These are phyloP conservation scores for Sporothrix curviconia DNA, from an alignment of 2,329 filamentous ascomycete genomes.

Conservation along the genomic window DNA sequence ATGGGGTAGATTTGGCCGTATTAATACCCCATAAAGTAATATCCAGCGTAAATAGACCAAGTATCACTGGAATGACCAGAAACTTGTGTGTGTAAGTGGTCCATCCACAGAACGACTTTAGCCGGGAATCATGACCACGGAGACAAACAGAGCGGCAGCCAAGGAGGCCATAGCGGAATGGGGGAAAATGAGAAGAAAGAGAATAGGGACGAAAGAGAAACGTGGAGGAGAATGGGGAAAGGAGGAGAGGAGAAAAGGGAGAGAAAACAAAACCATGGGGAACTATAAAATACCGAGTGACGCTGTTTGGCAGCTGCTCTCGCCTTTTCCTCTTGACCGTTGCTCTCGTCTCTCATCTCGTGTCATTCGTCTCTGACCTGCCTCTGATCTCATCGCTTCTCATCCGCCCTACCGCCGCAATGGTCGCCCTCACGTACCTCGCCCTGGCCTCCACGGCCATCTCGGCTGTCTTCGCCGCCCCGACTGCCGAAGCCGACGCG, in stretches of 20 bases:
- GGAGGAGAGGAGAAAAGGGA: neutral
- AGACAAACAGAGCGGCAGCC: too few relatives aligned
- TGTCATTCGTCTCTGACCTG: neutral
- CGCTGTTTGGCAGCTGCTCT: neutral
- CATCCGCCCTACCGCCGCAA: conserved; percentile 15
- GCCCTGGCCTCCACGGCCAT: conserved; percentile 22
- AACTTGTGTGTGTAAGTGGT: neutral
- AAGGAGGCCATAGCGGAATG: too few relatives aligned
- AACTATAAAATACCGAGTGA: neutral
- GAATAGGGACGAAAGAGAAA: neutral
- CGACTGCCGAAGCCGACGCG: conserved; percentile 19
- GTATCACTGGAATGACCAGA: too few relatives aligned
- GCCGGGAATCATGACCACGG: neutral
- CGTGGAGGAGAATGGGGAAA: neutral
- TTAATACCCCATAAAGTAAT: neutral
- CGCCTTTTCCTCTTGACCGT: neutral
- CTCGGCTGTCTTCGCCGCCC: conserved; percentile 21
- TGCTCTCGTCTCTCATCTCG: neutral
- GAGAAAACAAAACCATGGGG: neutral
- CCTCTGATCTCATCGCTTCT: neutral
- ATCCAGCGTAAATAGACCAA: neutral
- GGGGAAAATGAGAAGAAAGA: neutral
- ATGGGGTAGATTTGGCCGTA: neutral
- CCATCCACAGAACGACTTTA: neutral
- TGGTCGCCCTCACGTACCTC: conserved; percentile 23